Evolutionary conservation across 2,329 filamentous ascomycete species (phyloP).

Genomic region (Diaporthe helianthi): DNA sequence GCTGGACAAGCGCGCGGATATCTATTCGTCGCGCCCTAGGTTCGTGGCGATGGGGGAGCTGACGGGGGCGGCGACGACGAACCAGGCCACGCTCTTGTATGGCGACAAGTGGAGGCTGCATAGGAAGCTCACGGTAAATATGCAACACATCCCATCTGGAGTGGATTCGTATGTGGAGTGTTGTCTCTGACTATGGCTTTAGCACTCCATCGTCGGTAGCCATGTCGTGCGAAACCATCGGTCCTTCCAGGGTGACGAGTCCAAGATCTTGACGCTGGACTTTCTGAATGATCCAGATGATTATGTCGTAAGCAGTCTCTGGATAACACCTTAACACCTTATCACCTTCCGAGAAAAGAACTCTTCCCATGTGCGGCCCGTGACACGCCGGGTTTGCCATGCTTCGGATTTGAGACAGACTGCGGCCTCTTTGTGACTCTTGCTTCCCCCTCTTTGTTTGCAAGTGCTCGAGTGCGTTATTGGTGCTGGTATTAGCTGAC

Average conservation of each 20-base stretch:
- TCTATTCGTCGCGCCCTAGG: slow-evolving; percentile 14
- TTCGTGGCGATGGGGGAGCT: slow-evolving; percentile 18
- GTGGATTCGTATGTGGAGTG: no score
- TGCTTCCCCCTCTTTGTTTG: no score
- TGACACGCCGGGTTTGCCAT: no score
- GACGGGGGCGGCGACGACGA: not conserved
- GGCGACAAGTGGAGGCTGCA: slow-evolving; percentile 24
- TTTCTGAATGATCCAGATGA: slow-evolving; percentile 11
- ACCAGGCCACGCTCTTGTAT: slow-evolving; percentile 18
- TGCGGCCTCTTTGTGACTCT: no score
- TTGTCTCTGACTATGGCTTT: not conserved
- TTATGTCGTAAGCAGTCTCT: not conserved
- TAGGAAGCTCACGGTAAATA: slow-evolving; percentile 18
- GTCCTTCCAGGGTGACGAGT: slow-evolving; percentile 15
- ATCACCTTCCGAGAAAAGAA: no score
- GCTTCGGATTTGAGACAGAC: no score
- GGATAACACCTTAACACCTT: no score
- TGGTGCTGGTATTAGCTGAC: no score
- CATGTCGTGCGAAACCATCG: slow-evolving; percentile 17
- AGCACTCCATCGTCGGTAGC: slow-evolving; percentile 4
- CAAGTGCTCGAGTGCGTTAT: no score
- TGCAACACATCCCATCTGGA: not conserved
- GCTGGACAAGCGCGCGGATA: slow-evolving; percentile 1
- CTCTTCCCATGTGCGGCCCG: no score
- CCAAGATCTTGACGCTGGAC: slow-evolving; percentile 16